Evolutionary conservation across 768 basidiomycete species (phyloP), one percentile per base, ranked within the genome.

Genomic region (Xanthoconium stramineum): DNA sequence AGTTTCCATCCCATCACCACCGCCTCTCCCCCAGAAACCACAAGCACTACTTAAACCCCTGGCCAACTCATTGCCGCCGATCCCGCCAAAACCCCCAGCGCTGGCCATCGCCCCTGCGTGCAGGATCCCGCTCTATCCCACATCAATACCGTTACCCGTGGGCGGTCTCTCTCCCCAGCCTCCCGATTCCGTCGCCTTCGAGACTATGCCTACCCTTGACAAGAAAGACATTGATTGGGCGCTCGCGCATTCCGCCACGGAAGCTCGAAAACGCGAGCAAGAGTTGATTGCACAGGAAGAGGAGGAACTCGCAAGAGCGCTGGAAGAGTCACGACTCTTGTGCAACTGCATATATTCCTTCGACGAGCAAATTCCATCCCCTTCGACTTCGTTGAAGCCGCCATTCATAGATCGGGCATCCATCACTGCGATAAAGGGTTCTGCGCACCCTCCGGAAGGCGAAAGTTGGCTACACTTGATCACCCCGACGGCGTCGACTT

Each of bases 291-390:
- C 61, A 20, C 67, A 67, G 55, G 88, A 91, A 65, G 86, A 89
- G 55, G 83, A 83, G 32, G 85, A 89, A 42, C 73, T 91, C 14
- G 81, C 81, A 20, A 76, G 76, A 58, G 89, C 88, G 0, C 61
- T 91, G 55, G 78, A 82, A 60, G 79, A 79, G 56, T 87, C 85
- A 2, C 70, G 72, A n/a, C 40, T 72, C 17, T 43, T 58, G 47
- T 53, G 67, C 24, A 40, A 12, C 35, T 47, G 7, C 46, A 20
- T 49, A 17, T 67, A 64, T 39, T 14, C 50, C 30, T 11, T 61
- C 40, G 55, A 63, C 9, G 54, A 55, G 2, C 50, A 19, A 6
- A 50, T 53, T 5, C 29, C 50, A 10, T 54, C 62, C 33, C 45
- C 56, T 30, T 56, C 47, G 6, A 36, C 53, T 8, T 60, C 60